phyloP scores from a whole-genome alignment of 2,329 filamentous ascomycete genomes.

The Davidsoniella neocaledoniae region DNA sequence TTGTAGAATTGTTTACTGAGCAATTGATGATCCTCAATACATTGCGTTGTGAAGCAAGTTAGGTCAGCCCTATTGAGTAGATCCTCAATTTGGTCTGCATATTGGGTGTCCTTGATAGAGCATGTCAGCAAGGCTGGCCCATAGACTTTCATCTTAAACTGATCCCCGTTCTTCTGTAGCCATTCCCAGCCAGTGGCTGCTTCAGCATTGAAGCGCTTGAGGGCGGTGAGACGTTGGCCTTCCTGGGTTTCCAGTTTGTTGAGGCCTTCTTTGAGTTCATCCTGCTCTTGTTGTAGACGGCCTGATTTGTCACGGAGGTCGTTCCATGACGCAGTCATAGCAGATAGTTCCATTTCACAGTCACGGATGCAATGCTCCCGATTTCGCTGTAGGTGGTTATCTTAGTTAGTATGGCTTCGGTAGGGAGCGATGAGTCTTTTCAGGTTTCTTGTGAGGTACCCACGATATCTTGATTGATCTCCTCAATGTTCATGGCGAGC shows the following conservation, averaged over 20 bases:
- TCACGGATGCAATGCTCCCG: slow-evolving; percentile 36
- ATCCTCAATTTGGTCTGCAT: slow-evolving; percentile 38
- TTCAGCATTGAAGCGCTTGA: slow-evolving; percentile 45
- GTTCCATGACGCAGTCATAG: no score
- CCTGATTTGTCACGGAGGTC: slow-evolving; percentile 27
- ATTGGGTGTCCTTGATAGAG: slow-evolving; percentile 55
- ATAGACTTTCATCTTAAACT: slow-evolving; percentile 61
- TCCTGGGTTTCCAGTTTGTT: slow-evolving; percentile 51
- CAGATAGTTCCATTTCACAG: slow-evolving; percentile 27
- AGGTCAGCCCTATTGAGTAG: slow-evolving; percentile 35
- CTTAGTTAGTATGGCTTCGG: slow-evolving; percentile 13
- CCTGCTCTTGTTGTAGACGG: slow-evolving; percentile 18
- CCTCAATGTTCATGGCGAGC: slow-evolving; percentile 48
- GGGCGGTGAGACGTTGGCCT: slow-evolving; percentile 53
- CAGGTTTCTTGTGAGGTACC: slow-evolving; percentile 19
- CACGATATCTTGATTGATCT: slow-evolving; percentile 59
- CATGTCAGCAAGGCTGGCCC: slow-evolving; percentile 70
- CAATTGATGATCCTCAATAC: slow-evolving; percentile 53
- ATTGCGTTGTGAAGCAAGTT: slow-evolving; percentile 61
- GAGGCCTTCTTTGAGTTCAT: slow-evolving; percentile 30
- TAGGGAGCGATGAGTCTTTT: background rate
- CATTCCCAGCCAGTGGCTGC: slow-evolving; percentile 61
- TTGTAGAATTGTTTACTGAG: slow-evolving; percentile 50
- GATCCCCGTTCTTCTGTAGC: slow-evolving; percentile 52
- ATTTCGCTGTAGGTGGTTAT: slow-evolving; percentile 20